Evolutionary conservation across 1,284 basidiomycete species (phyloP), one percentile per base, ranked within the genome.

Genomic region (Meira nashicola): DNA sequence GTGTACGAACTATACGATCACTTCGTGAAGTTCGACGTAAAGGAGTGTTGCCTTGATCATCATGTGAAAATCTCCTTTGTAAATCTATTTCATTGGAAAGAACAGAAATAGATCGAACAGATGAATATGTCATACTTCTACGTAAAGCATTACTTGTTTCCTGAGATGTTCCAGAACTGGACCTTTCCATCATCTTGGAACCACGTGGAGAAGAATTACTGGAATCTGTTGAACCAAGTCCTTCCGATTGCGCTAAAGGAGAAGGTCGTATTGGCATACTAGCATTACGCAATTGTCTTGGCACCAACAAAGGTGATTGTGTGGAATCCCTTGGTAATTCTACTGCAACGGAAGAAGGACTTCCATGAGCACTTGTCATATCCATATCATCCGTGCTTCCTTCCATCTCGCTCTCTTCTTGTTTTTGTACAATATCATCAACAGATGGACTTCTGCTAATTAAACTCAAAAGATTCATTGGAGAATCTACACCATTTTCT

Each of bases 251-350:
- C 14, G 28, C 28, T 15, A 53, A 25, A 21, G 50, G 50, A 19
- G 50, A 53, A 41, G 50, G 50, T 39, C 50, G 50, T 8, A 41
- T 12, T n/a, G 50, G 50, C 37, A 39, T 44, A 25, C 23, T 17
- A 9, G 43, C 17, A 25, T 17, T 25, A 25, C 43, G 43, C 43
- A 44, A 44, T 17, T 44, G 17, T 17, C 43, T 17, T 4, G 43
- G 23, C 28, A 33, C 28, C 3, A 33, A 33, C 28, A 33, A 33
- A 33, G 28, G 28, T 33, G 28, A 33, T 33, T 33, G 28, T 8
- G 28, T 33, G 8, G 28, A 33, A 33, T 33, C 28, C 28, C 28
- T 33, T 33, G 28, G 28, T 8, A 33, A 33, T 33, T 33, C 28
- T 33, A 33, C 8, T 33, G 8, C 28, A 3, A 33, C 8, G 4